These are phyloP conservation scores for Cronartium quercuum DNA, from an alignment of 1,284 basidiomycete species.

Conservation along the genomic window DNA sequence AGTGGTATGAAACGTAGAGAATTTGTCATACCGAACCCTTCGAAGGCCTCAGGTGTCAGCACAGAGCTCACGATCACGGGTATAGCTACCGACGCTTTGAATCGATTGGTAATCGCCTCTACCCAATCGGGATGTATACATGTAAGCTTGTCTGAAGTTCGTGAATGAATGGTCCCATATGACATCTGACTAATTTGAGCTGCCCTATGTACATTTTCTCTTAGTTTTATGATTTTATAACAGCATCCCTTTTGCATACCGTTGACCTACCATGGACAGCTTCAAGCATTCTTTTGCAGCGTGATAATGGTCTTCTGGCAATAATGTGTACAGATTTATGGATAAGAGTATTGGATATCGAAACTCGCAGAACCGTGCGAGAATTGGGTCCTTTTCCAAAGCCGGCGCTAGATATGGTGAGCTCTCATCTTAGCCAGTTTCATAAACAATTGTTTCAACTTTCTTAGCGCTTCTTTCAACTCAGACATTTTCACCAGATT, in stretches of 20 bases:
- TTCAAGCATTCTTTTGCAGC: conserved; percentile 68
- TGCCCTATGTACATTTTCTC: neutral
- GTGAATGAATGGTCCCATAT: neutral
- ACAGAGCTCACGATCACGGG: conserved; percentile 63
- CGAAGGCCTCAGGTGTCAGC: conserved; percentile 55
- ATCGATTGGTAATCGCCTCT: conserved; percentile 69
- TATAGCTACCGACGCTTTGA: conserved; percentile 76
- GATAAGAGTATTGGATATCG: conserved; percentile 81
- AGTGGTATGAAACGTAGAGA: conserved; percentile 77
- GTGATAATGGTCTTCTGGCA: conserved; percentile 79
- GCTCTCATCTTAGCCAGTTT: conserved; percentile 44
- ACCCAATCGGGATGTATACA: conserved; percentile 83
- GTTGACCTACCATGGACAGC: conserved; percentile 64
- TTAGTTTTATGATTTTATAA: conserved; percentile 94
- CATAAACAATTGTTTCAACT: neutral
- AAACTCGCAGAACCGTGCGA: conserved; percentile 78
- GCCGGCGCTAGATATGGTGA: conserved; percentile 72
- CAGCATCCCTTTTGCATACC: conserved; percentile 64
- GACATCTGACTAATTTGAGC: neutral
- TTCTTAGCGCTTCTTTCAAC: neutral
- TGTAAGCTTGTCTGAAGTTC: conserved; percentile 54
- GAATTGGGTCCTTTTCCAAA: conserved; percentile 75
- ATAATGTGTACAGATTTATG: conserved; percentile 76
- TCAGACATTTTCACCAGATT: conserved; percentile 86
- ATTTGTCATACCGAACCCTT: conserved; percentile 60